phyloP scores from a whole-genome alignment of 495 filamentous ascomycete genomes.

The Usnea hakonensis region DNA sequence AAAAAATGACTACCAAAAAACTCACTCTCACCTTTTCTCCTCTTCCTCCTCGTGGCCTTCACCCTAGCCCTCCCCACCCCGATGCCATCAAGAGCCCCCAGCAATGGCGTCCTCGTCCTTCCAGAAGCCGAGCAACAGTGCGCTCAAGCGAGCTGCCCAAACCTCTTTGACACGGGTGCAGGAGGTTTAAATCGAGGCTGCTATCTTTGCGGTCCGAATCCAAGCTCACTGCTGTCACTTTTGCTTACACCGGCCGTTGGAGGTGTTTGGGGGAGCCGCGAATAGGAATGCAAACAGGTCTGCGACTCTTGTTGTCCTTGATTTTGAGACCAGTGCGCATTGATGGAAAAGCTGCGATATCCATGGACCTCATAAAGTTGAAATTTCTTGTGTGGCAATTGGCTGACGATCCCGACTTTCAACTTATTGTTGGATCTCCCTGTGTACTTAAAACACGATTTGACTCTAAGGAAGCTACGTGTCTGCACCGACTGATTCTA shows the following conservation, averaged over 20 bases:
- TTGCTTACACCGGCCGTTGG: neutral
- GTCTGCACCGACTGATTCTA: too few species aligned
- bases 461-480: too few species aligned
- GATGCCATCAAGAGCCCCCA: neutral
- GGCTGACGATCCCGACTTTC: too few species aligned
- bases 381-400: too few species aligned
- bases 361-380: too few species aligned
- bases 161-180: neutral
- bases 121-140: neutral
- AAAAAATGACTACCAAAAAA: too few species aligned
- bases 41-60: neutral
- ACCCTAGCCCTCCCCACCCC: too few species aligned
- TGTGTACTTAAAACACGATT: too few species aligned
- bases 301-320: neutral
- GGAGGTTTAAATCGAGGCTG: neutral
- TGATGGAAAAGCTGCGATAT: neutral
- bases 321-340: neutral
- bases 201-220: neutral
- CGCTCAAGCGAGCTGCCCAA: neutral
- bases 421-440: too few species aligned
- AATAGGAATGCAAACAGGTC: neutral
- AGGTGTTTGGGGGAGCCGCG: neutral
- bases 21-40: neutral
- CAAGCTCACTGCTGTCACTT: neutral
- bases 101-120: neutral